Base-by-base conservation (phyloP, 2,329 filamentous ascomycete genomes). In the Pseudogymnoascus sp. region DNA sequence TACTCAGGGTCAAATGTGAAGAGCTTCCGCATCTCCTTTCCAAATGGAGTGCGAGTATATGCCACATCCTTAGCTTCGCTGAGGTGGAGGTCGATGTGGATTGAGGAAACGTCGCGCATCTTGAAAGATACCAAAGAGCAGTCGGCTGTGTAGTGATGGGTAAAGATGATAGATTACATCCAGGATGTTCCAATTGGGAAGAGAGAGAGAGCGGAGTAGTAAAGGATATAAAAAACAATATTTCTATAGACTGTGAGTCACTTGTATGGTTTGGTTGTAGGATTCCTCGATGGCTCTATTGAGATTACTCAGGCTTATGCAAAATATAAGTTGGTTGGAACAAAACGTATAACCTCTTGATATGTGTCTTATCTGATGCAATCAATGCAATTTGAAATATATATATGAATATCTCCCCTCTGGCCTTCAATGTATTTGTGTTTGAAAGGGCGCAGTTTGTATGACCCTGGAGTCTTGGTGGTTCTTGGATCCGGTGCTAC, bases 11-110 rank as follows among this genome's bases (percentile, higher is more conserved):
- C 70, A 36, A 74, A 73, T 2, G 63, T 61, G 50, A 74, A 74
- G 54, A 73, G 64, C 54, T 73, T 72, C 18, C 67, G 62, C 69
- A 74, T 71, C 35, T 70, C 67, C 38, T 68, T 72, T 12, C 70
- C 70, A 62, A 72, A 72, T 6, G 68, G 65, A n/a, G 63, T 68
- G 12, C 63, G 61, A 57, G 68, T 59, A 61, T 70, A 69, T 16
- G 41, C 64, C 47, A 54, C 47, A 54, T 54, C 47, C 3, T 58
- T 30, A n/a, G 50, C n/a, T 16, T 61, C 59, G 9, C 62, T 38
- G 9, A 66, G 62, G 47, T 54, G 28, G 20, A 41, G 57, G 33
- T 59, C 57, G 57, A 38, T 59, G 35, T 41, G 35, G 57, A 37
- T n/a, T 12, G 47, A 54, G 58, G 65, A 67, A 37, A 63, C 59